A percentile compares a stretch with the other conserved stretches of the same genome.
Conservation (phyloP, 1,284 basidiomycete species). For the Lignosus rhinocerotis region DNA sequence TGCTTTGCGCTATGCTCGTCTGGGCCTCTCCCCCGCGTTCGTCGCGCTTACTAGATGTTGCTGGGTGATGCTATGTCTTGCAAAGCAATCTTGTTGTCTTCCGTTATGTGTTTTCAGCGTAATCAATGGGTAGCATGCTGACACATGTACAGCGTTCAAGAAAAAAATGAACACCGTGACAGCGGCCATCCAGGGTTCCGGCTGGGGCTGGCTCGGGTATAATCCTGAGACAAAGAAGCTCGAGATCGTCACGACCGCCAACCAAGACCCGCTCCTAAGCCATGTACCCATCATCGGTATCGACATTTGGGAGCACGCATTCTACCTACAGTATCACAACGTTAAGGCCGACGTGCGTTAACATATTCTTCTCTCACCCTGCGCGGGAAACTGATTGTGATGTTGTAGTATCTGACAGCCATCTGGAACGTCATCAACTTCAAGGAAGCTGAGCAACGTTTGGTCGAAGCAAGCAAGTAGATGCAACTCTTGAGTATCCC, state of each 20-base stretch:
- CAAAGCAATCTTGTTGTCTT: too few species aligned
- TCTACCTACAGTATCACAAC: slow-evolving; percentile 91
- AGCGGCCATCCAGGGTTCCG: slow-evolving; percentile 94
- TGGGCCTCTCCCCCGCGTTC: too few species aligned
- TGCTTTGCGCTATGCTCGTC: too few species aligned
- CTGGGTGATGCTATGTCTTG: too few species aligned
- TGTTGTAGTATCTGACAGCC: slow-evolving; percentile 76
- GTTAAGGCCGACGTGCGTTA: slow-evolving; percentile 84
- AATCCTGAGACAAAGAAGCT: slow-evolving; percentile 74
- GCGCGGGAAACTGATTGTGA: not conserved
- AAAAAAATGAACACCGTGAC: slow-evolving; percentile 83
- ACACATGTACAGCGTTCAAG: slow-evolving; percentile 56
- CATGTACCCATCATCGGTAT: slow-evolving; percentile 93
- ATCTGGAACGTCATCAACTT: slow-evolving; percentile 96
- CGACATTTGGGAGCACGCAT: slow-evolving; percentile 96
- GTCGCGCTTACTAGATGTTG: too few species aligned
- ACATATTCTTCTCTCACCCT: not conserved
- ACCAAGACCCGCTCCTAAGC: slow-evolving; percentile 94
- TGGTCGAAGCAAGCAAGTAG: slow-evolving; percentile 48
- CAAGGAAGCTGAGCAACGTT: slow-evolving; percentile 81
- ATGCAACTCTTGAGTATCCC: not conserved
- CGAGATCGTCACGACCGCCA: slow-evolving; percentile 88
- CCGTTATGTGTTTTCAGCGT: not conserved
- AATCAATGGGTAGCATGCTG: not conserved
- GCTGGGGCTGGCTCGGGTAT: slow-evolving; percentile 97